Evolutionary conservation across 2,329 filamentous ascomycete species (phyloP).

Genomic region (Aspergillus sp.): DNA sequence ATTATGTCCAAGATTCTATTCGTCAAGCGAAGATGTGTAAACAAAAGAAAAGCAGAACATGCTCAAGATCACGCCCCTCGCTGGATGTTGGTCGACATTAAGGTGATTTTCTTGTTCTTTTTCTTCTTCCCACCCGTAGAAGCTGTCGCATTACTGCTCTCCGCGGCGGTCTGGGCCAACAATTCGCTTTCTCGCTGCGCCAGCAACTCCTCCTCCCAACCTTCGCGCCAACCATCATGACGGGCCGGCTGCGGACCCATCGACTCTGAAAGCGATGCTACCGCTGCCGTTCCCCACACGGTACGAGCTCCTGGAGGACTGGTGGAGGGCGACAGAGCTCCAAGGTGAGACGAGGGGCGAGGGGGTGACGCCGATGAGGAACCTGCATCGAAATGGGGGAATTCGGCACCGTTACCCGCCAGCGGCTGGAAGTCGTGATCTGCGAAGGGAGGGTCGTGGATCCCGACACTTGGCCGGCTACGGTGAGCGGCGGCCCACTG

Average conservation of each 20-base stretch:
- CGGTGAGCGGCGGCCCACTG: constrained; percentile 67
- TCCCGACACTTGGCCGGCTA: constrained; percentile 52
- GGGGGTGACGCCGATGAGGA: constrained; percentile 43
- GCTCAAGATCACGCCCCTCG: constrained; percentile 50
- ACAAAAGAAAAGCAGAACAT: background rate
- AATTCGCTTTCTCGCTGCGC: constrained; percentile 57
- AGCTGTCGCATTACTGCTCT: constrained; percentile 17
- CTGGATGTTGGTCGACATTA: constrained; percentile 65
- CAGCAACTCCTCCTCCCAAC: constrained; percentile 74
- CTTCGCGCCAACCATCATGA: constrained; percentile 84
- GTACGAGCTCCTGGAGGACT: constrained; percentile 75
- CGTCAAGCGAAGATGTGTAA: background rate
- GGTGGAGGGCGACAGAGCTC: constrained; percentile 70
- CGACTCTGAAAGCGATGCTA: constrained; percentile 60
- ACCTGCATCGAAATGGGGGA: constrained; percentile 24
- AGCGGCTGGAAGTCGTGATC: constrained; percentile 67
- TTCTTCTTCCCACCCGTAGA: constrained; percentile 54
- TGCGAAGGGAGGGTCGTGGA: constrained; percentile 49
- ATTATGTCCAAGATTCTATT: background rate
- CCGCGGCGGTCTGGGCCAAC: constrained; percentile 49
- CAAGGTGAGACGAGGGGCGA: constrained; percentile 42
- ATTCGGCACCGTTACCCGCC: constrained; percentile 29
- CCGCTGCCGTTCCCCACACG: constrained; percentile 84
- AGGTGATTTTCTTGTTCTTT: constrained; percentile 66
- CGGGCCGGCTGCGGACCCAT: constrained; percentile 42